Evolutionary conservation across 768 basidiomycete genomes (phyloP).

Genomic region (Pulveroboletus sp.): DNA sequence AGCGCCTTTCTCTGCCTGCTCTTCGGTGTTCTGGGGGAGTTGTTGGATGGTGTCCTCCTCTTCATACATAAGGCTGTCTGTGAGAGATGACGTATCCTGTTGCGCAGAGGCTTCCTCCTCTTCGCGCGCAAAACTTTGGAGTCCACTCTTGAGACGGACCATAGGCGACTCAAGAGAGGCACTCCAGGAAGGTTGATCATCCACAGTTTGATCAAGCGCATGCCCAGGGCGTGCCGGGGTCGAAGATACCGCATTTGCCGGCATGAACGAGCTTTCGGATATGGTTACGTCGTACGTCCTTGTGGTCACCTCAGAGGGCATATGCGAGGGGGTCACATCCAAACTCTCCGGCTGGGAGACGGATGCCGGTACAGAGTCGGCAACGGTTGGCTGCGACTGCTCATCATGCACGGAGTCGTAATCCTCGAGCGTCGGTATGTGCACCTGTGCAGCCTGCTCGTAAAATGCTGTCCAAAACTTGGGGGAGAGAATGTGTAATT

Average conservation of each 20-base stretch:
- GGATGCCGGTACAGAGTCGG: slow-evolving; percentile 12
- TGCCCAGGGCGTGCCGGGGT: slow-evolving; percentile 54
- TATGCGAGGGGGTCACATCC: slow-evolving; percentile 10
- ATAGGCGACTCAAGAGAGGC: slow-evolving; percentile 71
- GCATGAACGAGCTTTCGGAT: slow-evolving; percentile 72
- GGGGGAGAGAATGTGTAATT: background rate
- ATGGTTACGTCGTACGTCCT: slow-evolving; percentile 38
- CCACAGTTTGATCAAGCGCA: slow-evolving; percentile 35
- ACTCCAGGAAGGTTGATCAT: slow-evolving; percentile 64
- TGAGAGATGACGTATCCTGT: slow-evolving; percentile 15
- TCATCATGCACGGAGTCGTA: slow-evolving; percentile 53
- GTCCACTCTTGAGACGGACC: slow-evolving; percentile 57
- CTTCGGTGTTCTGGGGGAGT: slow-evolving; percentile 31
- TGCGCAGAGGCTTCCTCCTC: slow-evolving; percentile 31
- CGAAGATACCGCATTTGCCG: slow-evolving; percentile 68
- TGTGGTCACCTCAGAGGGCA: slow-evolving; percentile 2
- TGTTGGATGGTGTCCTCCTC: slow-evolving; percentile 27
- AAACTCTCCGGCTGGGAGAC: slow-evolving; percentile 10
- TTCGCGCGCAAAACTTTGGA: slow-evolving; percentile 46
- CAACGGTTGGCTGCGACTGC: slow-evolving; percentile 33
- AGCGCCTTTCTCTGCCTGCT: slow-evolving; percentile 42
- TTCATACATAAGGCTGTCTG: slow-evolving; percentile 30
- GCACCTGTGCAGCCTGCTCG: slow-evolving; percentile 86
- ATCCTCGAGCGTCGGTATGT: slow-evolving; percentile 71
- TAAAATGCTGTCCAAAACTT: slow-evolving; percentile 98